phyloP scores from a whole-genome alignment of 176 grass and related monocot genomes.

The Tillandsia leiboldiana region DNA sequence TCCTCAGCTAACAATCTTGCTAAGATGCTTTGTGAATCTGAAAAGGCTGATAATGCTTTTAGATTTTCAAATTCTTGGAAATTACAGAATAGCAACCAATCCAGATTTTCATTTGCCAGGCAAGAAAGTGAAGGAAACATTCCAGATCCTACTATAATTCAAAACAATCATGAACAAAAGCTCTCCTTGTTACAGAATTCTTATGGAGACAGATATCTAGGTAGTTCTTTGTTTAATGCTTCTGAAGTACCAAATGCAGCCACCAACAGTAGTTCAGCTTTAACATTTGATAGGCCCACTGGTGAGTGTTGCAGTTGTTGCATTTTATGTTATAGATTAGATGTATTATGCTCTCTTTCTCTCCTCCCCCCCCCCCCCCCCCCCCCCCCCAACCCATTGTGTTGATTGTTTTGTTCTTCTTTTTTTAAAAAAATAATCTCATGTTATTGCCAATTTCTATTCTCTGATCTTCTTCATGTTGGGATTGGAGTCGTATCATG shows the following conservation, averaged over 20 bases:
- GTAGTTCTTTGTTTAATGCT: slow-evolving; percentile 32
- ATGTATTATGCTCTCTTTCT: neutral
- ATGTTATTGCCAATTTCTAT: no score
- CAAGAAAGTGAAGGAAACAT: slow-evolving; percentile 57
- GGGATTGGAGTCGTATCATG: no score
- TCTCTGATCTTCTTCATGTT: no score
- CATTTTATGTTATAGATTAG: neutral
- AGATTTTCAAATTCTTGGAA: slow-evolving; percentile 38
- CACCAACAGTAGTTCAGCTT: slow-evolving; percentile 16
- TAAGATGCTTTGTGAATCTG: slow-evolving; percentile 54
- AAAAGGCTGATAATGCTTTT: slow-evolving; percentile 30
- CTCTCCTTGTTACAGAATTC: slow-evolving; percentile 36
- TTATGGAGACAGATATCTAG: slow-evolving; percentile 36
- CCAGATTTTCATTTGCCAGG: slow-evolving; percentile 95
- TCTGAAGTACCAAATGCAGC: slow-evolving; percentile 28
- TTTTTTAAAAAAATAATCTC: no score
- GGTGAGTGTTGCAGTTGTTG: slow-evolving; percentile 28
- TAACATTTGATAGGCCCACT: slow-evolving; percentile 31
- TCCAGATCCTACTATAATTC: slow-evolving; percentile 42
- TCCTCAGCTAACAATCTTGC: slow-evolving; percentile 45
- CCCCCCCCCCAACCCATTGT: no score
- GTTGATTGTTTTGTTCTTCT: no score
- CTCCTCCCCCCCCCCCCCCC: neutral
- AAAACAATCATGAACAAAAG: slow-evolving; percentile 34
- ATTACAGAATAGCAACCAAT: slow-evolving; percentile 48